These are phyloP conservation scores for Casaregolazyma lundiana DNA, from an alignment of 1,139 yeast genomes.

Conservation along the genomic window DNA sequence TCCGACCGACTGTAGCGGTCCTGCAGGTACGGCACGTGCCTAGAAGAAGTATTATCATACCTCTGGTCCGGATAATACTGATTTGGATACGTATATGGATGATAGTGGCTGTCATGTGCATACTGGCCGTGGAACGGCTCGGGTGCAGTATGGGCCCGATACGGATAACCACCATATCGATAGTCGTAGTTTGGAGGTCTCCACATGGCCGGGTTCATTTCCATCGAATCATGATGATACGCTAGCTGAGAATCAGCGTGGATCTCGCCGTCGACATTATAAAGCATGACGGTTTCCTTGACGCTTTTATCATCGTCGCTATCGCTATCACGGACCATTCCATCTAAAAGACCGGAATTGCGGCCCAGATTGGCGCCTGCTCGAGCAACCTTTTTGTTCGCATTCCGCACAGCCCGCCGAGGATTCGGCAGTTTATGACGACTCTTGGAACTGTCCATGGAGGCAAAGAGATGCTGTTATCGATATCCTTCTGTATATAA, in stretches of 20 bases:
- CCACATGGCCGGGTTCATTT: constrained; percentile 5
- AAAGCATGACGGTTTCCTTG: constrained; percentile 13
- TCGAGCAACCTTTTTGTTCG: constrained; percentile 22
- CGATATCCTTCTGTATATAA: no score
- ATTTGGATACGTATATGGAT: background rate
- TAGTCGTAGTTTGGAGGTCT: constrained; percentile 3
- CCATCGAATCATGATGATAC: constrained; percentile 8
- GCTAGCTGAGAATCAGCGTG: constrained; percentile 19
- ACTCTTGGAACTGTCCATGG: background rate
- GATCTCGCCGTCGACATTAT: constrained; percentile 21
- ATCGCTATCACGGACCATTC: constrained; percentile 17
- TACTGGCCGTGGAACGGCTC: background rate
- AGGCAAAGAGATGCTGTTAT: background rate
- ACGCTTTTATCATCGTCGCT: constrained; percentile 6
- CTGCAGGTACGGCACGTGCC: background rate
- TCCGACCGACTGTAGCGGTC: background rate
- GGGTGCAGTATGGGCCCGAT: background rate
- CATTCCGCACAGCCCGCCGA: constrained; percentile 19
- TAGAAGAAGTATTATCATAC: background rate
- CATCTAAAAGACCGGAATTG: constrained; percentile 23
- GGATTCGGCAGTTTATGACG: no score
- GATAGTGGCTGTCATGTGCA: background rate
- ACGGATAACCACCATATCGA: background rate
- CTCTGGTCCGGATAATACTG: background rate
- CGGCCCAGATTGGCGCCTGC: constrained; percentile 21